These are phyloP conservation scores for Boletus rufocinnamomeus DNA, from an alignment of 768 basidiomycete genomes.

Conservation along the genomic window DNA sequence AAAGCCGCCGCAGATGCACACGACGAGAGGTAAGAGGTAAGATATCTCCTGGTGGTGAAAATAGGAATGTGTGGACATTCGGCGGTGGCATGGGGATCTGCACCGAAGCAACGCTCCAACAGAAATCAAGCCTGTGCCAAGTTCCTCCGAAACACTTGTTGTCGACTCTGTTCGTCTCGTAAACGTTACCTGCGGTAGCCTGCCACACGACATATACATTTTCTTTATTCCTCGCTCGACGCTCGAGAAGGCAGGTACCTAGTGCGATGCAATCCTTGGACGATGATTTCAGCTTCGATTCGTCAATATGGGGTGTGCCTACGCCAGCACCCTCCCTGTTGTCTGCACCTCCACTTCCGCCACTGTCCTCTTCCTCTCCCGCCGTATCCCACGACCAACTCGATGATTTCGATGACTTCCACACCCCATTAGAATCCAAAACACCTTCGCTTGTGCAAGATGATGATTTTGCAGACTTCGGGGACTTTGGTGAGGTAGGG, in stretches of 20 bases:
- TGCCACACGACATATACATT: slow-evolving; percentile 16
- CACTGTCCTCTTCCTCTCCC: slow-evolving; percentile 30
- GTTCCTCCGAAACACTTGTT: not conserved
- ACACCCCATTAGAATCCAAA: slow-evolving; percentile 49
- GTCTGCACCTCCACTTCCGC: slow-evolving; percentile 25
- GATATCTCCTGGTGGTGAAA: slow-evolving; percentile 56
- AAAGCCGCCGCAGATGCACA: slow-evolving; percentile 71
- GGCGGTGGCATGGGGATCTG: slow-evolving; percentile 19
- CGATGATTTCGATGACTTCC: slow-evolving; percentile 56
- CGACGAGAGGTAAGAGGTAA: slow-evolving; percentile 57
- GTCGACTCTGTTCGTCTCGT: not conserved
- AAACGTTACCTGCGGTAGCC: not conserved
- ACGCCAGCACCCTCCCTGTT: slow-evolving; percentile 37
- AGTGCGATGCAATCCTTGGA: slow-evolving; percentile 48
- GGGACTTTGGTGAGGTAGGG: slow-evolving; percentile 76
- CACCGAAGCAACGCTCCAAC: not conserved
- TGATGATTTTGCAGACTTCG: slow-evolving; percentile 87
- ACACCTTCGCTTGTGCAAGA: slow-evolving; percentile 45
- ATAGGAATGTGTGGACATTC: slow-evolving; percentile 54
- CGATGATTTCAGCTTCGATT: slow-evolving; percentile 70
- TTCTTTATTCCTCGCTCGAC: slow-evolving; percentile 1
- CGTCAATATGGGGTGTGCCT: slow-evolving; percentile 70
- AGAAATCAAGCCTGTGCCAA: not conserved
- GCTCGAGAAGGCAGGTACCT: not conserved
- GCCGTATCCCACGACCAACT: slow-evolving; percentile 38